phyloP scores from a whole-genome alignment of 345 rosid species.

The Eucalyptus microcorys region DNA sequence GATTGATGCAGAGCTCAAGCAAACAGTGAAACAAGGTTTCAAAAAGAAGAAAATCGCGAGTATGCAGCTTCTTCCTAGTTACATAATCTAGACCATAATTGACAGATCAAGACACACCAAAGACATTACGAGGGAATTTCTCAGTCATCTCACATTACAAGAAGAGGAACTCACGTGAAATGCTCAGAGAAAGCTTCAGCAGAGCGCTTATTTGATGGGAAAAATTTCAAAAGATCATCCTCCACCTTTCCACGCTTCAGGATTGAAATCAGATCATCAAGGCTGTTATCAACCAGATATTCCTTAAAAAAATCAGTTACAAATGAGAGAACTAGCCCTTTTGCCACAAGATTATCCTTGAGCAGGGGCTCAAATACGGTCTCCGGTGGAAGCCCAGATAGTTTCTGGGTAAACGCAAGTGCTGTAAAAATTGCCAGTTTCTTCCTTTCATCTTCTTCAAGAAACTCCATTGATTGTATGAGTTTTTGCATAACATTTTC shows the following conservation, averaged over 20 bases:
- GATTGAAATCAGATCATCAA: constrained; percentile 86
- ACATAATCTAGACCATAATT: not conserved
- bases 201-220: constrained; percentile 80
- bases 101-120: not conserved
- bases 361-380: constrained; percentile 94
- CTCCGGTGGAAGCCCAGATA: constrained; percentile 96
- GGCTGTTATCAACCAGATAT: constrained; percentile 93
- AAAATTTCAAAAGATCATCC: constrained; percentile 71
- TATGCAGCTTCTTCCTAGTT: not conserved
- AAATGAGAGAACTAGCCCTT: constrained; percentile 96
- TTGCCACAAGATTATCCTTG: constrained; percentile 95
- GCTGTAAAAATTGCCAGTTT: constrained; percentile 97
- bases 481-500: constrained; percentile 91
- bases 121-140: not conserved
- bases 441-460: constrained; percentile 97
- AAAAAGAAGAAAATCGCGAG: not conserved
- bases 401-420: constrained; percentile 94
- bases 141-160: not conserved
- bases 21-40: not conserved
- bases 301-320: constrained; percentile 94
- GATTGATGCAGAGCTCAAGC: not conserved
- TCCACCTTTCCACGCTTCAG: constrained; percentile 96
- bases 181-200: constrained; percentile 92
- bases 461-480: constrained; percentile 92
- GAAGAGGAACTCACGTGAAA: constrained; percentile 62